phyloP scores from a whole-genome alignment of 495 filamentous ascomycete species.

The Echria macrotheca region DNA sequence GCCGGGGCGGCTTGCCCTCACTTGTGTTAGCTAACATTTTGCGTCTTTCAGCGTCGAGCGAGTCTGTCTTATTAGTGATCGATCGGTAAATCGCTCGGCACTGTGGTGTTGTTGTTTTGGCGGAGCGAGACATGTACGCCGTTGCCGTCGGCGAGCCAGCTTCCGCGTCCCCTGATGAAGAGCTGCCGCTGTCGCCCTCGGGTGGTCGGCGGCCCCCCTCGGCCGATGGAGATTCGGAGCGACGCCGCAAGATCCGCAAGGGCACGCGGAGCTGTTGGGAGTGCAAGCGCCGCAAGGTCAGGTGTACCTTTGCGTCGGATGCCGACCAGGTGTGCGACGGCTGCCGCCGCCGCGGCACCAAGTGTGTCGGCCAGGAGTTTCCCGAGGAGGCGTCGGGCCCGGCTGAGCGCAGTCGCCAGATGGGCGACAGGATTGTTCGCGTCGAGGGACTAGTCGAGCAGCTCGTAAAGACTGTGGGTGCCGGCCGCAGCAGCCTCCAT shows the following conservation, averaged over 20 bases:
- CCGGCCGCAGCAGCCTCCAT: background rate
- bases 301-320: slow-evolving; percentile 37
- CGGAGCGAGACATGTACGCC: too few species aligned
- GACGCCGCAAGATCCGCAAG: slow-evolving; percentile 39
- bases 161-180: too few species aligned
- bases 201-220: background rate
- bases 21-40: too few species aligned
- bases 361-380: slow-evolving; percentile 42
- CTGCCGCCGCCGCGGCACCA: slow-evolving; percentile 35
- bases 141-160: too few species aligned
- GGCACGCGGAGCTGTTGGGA: slow-evolving; percentile 50
- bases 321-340: slow-evolving; percentile 34
- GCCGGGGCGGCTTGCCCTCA: too few species aligned
- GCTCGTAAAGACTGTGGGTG: slow-evolving; percentile 13
- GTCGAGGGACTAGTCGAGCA: slow-evolving; percentile 28
- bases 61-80: too few species aligned
- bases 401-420: slow-evolving; percentile 1
- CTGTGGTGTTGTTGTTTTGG: too few species aligned
- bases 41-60: too few species aligned
- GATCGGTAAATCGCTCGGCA: too few species aligned
- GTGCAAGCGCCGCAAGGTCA: slow-evolving; percentile 46
- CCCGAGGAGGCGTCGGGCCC: slow-evolving; percentile 22
- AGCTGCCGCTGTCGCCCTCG: background rate
- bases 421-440: slow-evolving; percentile 22
- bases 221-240: slow-evolving; percentile 5